These are phyloP conservation scores for Suillus alpinus DNA, from an alignment of 768 basidiomycete genomes.

Conservation along the genomic window DNA sequence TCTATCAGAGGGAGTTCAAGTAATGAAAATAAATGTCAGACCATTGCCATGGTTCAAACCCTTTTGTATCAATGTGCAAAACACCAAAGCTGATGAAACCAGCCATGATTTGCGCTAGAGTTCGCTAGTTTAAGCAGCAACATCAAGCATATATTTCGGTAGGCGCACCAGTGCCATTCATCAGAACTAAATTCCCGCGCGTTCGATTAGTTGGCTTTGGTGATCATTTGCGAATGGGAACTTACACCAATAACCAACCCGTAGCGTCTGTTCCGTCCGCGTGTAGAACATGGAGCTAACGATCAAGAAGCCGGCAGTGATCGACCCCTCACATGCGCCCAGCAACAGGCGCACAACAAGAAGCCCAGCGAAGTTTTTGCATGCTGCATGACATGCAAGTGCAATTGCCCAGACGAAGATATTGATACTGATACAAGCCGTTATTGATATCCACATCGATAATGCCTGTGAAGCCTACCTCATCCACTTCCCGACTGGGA, in stretches of 20 bases:
- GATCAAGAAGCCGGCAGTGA: slow-evolving; percentile 69
- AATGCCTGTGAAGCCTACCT: slow-evolving; percentile 37
- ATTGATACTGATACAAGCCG: slow-evolving; percentile 42
- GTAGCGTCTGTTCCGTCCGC: slow-evolving; percentile 54
- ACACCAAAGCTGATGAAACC: slow-evolving; percentile 62
- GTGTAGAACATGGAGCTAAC: slow-evolving; percentile 73
- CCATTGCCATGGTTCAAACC: slow-evolving; percentile 71
- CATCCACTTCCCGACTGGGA: slow-evolving; percentile 74
- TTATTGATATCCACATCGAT: not conserved
- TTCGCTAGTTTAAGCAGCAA: not conserved
- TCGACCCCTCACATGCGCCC: slow-evolving; percentile 62
- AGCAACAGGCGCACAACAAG: slow-evolving; percentile 58
- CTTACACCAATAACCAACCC: slow-evolving; percentile 72
- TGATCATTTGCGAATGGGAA: slow-evolving; percentile 2
- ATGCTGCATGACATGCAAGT: slow-evolving; percentile 58
- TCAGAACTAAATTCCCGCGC: slow-evolving; percentile 43
- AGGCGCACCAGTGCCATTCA: slow-evolving; percentile 59
- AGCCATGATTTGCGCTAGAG: slow-evolving; percentile 55
- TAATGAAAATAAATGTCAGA: slow-evolving; percentile 14
- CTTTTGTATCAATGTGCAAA: slow-evolving; percentile 50
- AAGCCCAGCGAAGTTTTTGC: slow-evolving; percentile 60
- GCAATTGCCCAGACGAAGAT: slow-evolving; percentile 60
- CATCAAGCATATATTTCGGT: not conserved
- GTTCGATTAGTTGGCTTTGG: not conserved
- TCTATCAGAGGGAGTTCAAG: slow-evolving; percentile 8